These are phyloP conservation scores for grape (Vitis vinifera) DNA, from an alignment of 164 flowering plant species.

Conservation along the genomic window ASM3070453v1 NC_081815.1:10053501-10054000, in stretches of 20 bases:
- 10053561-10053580: too few species aligned
- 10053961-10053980: slow-evolving; percentile 44
- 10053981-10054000: slow-evolving; percentile 50
- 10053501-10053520: too few species aligned
- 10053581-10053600: background rate
- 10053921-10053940: slow-evolving; percentile 9
- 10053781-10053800: background rate
- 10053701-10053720: background rate
- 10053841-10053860: too few species aligned
- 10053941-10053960: slow-evolving; percentile 10
- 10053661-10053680: background rate
- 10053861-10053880: too few species aligned
- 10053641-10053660: background rate
- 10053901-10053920: background rate
- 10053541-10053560: too few species aligned
- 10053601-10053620: background rate
- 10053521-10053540: too few species aligned
- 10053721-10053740: background rate
- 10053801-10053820: background rate
- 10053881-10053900: too few species aligned
- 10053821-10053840: too few species aligned
- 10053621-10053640: background rate
- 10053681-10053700: background rate
- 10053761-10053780: too few species aligned
- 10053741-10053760: too few species aligned